Base-by-base conservation (phyloP, 2,329 filamentous ascomycete genomes). In the Sporothrix brunneoviolacea region DNA sequence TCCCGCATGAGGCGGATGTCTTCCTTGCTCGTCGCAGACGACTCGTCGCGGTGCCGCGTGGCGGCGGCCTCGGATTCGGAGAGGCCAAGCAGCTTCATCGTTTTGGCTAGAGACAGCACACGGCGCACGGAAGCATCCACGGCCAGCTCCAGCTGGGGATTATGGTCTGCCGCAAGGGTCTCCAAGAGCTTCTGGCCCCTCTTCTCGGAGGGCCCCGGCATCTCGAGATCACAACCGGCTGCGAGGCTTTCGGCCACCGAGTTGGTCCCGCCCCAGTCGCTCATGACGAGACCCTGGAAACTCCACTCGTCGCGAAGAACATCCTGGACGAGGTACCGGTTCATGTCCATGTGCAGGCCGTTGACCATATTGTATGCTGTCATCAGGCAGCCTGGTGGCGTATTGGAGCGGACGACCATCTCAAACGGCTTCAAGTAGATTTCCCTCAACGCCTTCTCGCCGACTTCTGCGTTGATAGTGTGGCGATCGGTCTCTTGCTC, bases 311-410 rank as follows among this genome's bases (percentile, higher is more conserved):
- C 75, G 24, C 79, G 70, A 22, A 83, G 67, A 19, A 83, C 77
- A 24, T 76, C 69, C 53, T 72, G 74, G 18, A 83, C 65, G 0
- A 73, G 74, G 46, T 76, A 69, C 15, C 62, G 65, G 55, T 82
- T 77, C 70, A 78, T 74, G 54, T 79, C 77, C 16, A 76, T 73
- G 57, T 82, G 79, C 5, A 76, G 64, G 4, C 82, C 82, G 61
- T 85, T 85, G 56, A 86, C 65, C 30, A 82, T 67, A 57, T 86
- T 85, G 60, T 86, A 86, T 2, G 80, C 80, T 4, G 77, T 76
- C 82, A 86, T 86, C 37, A 86, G 64, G 8, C 80, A 81, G 80
- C 80, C 83, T 3, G 82, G 81, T 52, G 84, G 82, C 16, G 82
- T 79, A 56, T 86, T 80, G 3, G 37, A 35, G 42, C 82, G 72